Base-by-base conservation (phyloP, 2,329 filamentous ascomycete genomes). In the Penicillium sp. region DNA sequence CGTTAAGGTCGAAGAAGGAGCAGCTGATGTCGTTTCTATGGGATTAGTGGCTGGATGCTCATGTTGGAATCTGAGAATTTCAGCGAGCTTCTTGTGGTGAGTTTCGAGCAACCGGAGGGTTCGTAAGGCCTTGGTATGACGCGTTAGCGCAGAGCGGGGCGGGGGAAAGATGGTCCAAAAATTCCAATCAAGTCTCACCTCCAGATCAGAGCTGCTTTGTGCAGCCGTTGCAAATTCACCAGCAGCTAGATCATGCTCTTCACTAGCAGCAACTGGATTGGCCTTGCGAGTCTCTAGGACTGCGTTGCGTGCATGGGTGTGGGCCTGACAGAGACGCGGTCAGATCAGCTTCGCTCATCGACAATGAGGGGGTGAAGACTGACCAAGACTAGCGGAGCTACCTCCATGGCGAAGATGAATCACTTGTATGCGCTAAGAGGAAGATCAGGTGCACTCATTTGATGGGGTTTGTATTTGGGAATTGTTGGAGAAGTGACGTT, bases 221-320 rank as follows among this genome's bases (percentile, higher is more conserved):
- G 90, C 86, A 29, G 91, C 92, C 57, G 87, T 87, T 57, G 90
- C 87, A 71, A 96, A 97, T 70, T 96, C 90, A 60, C 86, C 87
- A 2, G 94, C 93, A 35, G 94, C 94, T 53, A 89, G 80, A 49
- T 92, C 86, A 74, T 97, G 93, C 72, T 96, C 90, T 67, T 88
- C 89, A 67, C 91, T 89, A 58, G 93, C 93, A 44, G 90, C 86
- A 7, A 87, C 88, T 52, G 90, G 90, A 69, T 94, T 80, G 23
- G 81, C 78, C 61, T 82, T 82, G 60, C 81, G 79, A 32, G 83
- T 85, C 51, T 92, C 90, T 23, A 86, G 81, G 23, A 90, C 86
- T 40, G 93, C 92, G 67, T 90, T 92, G 66, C 87, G 86, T 47
- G 91, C 92, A 76, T 97, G 91, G 63, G 93, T 88, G 74, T 96